Conservation (phyloP, 352 stramenopile species). For the Saprolegnia diclina region DNA sequence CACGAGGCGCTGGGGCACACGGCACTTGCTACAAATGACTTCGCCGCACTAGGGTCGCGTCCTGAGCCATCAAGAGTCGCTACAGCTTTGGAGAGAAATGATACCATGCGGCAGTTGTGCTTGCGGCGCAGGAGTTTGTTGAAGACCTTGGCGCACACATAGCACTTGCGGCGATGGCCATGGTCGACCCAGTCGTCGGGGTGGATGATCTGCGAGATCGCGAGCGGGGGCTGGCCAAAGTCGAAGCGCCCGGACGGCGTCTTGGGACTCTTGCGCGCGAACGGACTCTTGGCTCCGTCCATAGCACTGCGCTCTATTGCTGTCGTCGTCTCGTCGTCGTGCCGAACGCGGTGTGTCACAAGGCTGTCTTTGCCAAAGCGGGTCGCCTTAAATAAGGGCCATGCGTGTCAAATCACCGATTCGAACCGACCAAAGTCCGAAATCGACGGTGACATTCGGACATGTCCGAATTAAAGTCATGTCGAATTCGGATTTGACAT, state of each 20-base stretch:
- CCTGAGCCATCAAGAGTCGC: too few relatives aligned
- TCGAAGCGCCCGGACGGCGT: neutral
- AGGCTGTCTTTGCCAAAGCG: neutral
- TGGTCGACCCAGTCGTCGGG: constrained; percentile 22
- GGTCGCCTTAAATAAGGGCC: neutral
- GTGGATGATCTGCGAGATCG: constrained; percentile 9
- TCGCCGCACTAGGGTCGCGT: constrained; percentile 64
- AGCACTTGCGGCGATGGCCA: constrained; percentile 14
- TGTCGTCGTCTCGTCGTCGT: too few relatives aligned
- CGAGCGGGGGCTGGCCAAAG: neutral
- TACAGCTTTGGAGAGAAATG: constrained; percentile 38
- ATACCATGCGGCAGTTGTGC: constrained; percentile 28
- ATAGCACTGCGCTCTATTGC: neutral
- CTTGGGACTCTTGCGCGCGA: neutral
- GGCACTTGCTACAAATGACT: constrained; percentile 70
- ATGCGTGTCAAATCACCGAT: neutral
- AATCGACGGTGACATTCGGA: neutral
- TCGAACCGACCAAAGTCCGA: neutral
- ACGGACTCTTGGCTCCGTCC: constrained; percentile 1
- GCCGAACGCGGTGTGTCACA: neutral
- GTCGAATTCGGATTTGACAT: neutral
- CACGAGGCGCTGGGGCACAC: constrained; percentile 30
- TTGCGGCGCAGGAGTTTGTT: constrained; percentile 19
- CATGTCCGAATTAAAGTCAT: neutral
- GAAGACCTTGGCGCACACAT: constrained; percentile 13